Evolutionary conservation across 1,284 basidiomycete genomes (phyloP), one percentile per base, ranked within the genome.

Genomic region (Austroboletus novae-zelandiae): DNA sequence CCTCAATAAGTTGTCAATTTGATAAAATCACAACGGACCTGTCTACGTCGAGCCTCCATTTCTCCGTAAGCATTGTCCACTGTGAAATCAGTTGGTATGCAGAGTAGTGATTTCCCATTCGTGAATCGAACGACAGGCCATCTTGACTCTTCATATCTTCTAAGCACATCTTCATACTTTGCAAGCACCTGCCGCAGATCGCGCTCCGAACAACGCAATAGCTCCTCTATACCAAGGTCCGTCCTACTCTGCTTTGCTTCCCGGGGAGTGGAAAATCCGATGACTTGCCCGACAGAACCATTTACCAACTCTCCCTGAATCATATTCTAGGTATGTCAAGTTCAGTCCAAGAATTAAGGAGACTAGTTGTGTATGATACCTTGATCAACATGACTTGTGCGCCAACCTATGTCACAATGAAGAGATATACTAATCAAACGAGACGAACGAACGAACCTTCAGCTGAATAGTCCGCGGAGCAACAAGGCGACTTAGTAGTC

Each of bases 231-330:
- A 40, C 74, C 78, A 25, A 69, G 61, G 31, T 75, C 70, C 13
- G 69, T 73, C 23, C 68, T 69, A 53, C 73, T 74, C 15, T 57
- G 59, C 15, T 67, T 60, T 5, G 78, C 75, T 44, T 85, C 80
- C 15, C 70, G 65, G 43, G 68, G 57, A n/a, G 60, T 69, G 56
- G 49, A 56, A 61, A 96, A 96, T 1, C 76, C 79, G n/a, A 86
- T 65, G 15, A 98, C 81, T 43, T 77, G 80, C 27, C 94, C 94
- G 65, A 95, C 84, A 23, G 87, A 91, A 0, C 94, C 94, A 63
- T 98, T 98, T 44, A 97, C 94, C 3, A 98, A 76, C 20, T 73
- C 32, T 57, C 75, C 52, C 78, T 82, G 65, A 67, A 62, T 75
- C 44, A 78, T 69, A 53, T 85, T 84, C 71, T 84, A 39, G 34